Evolutionary conservation across 2,329 filamentous ascomycete genomes (phyloP).

Genomic region (Trichoderma citrinoviride): DNA sequence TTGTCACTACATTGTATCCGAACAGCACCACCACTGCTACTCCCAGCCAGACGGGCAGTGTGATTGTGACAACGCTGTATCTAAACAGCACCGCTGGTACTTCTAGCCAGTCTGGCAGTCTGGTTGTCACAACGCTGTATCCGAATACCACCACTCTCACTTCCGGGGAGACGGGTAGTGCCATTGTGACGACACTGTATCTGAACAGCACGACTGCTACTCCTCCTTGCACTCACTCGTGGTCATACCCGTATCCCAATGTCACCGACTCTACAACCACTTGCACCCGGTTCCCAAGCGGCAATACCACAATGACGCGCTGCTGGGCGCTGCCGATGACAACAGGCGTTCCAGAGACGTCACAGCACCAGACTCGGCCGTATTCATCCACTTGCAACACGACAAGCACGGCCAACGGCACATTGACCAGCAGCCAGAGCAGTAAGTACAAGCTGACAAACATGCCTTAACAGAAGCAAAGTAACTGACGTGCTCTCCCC

Average conservation of each 20-base stretch:
- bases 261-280: slow-evolving; percentile 11
- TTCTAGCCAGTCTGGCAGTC: too few relatives aligned
- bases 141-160: too few relatives aligned
- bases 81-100: too few relatives aligned
- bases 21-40: too few relatives aligned
- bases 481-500: background rate
- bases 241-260: slow-evolving; percentile 19
- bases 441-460: slow-evolving; percentile 4
- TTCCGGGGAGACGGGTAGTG: background rate
- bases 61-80: too few relatives aligned
- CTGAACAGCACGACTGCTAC: slow-evolving; percentile 17
- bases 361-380: background rate
- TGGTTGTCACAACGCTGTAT: too few relatives aligned
- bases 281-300: slow-evolving; percentile 7
- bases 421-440: background rate
- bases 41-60: too few relatives aligned
- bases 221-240: slow-evolving; percentile 22
- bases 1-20: too few relatives aligned
- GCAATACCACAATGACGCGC: slow-evolving; percentile 7
- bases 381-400: slow-evolving; percentile 27
- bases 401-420: slow-evolving; percentile 25
- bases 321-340: slow-evolving; percentile 17
- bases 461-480: background rate
- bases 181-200: slow-evolving; percentile 8
- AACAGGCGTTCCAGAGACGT: slow-evolving; percentile 4